Percentiles rank a stretch among this genome's conserved stretches.
Conservation (phyloP, 2,329 filamentous ascomycete genomes). For the Elsinoe ampelina region DNA sequence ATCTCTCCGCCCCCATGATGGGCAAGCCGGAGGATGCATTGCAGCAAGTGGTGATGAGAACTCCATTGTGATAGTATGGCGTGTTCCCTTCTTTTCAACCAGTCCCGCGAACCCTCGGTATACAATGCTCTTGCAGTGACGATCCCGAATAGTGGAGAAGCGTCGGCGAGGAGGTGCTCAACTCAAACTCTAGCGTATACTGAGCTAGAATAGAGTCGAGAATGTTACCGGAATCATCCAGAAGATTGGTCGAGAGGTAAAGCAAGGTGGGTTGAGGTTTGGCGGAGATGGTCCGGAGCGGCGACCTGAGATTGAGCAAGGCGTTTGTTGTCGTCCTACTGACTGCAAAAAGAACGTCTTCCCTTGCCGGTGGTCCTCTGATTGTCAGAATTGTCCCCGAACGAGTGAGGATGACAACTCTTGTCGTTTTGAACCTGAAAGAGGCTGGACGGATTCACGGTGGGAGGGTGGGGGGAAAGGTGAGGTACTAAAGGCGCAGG, state of each 20-base stretch:
- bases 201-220: constrained; percentile 10
- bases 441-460: constrained; percentile 2
- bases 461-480: constrained; percentile 4
- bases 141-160: background rate
- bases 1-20: constrained; percentile 54
- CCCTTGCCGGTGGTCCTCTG: constrained; percentile 4
- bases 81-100: background rate
- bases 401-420: constrained; percentile 14
- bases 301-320: background rate
- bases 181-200: constrained; percentile 11
- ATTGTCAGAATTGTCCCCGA: constrained; percentile 3
- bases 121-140: constrained; percentile 8
- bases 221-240: background rate
- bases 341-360: constrained; percentile 4
- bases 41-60: constrained; percentile 89
- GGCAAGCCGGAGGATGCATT: constrained; percentile 65
- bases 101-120: background rate
- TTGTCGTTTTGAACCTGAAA: constrained; percentile 10
- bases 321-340: background rate
- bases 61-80: constrained; percentile 54
- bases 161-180: constrained; percentile 3
- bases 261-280: constrained; percentile 5
- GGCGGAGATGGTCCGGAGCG: background rate
- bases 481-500: constrained; percentile 12
- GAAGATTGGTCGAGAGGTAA: constrained; percentile 1